Evolutionary conservation across 306 rosid species (phyloP).

Genomic region (Ziziphus jujuba): DNA sequence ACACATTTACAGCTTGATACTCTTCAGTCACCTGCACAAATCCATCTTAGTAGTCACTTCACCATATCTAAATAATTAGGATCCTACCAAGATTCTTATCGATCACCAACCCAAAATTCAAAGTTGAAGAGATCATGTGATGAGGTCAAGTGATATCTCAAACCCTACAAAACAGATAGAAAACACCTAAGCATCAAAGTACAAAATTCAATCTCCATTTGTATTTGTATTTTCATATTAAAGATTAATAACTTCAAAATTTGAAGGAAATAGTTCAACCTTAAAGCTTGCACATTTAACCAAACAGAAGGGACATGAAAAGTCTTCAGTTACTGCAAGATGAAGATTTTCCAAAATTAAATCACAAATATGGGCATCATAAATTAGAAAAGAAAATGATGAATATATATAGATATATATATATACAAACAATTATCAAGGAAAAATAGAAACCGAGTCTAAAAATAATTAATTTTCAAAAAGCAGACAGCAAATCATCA

Average conservation of each 20-base stretch:
- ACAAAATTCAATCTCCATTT: slow-evolving; percentile 17
- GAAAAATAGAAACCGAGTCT: slow-evolving; percentile 3
- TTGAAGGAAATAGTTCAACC: slow-evolving; percentile 45
- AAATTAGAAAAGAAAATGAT: background rate
- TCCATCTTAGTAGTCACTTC: slow-evolving; percentile 29
- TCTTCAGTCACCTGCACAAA: slow-evolving; percentile 68
- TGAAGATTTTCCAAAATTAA: slow-evolving; percentile 18
- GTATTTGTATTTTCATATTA: slow-evolving; percentile 13
- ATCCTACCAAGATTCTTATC: slow-evolving; percentile 21
- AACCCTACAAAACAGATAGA: slow-evolving; percentile 53
- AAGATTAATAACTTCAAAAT: background rate
- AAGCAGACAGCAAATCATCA: slow-evolving; percentile 2
- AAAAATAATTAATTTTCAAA: background rate
- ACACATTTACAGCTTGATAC: slow-evolving; percentile 67
- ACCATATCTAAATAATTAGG: slow-evolving; percentile 20
- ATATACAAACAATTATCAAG: background rate
- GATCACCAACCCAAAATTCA: slow-evolving; percentile 81
- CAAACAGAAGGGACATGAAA: slow-evolving; percentile 83
- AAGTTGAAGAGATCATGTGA: slow-evolving; percentile 78
- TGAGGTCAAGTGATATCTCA: slow-evolving; percentile 60
- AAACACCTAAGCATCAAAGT: slow-evolving; percentile 19
- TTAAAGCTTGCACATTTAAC: slow-evolving; percentile 67
- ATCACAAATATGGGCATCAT: background rate
- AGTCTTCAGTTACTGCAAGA: slow-evolving; percentile 76
- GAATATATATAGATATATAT: background rate